Percentiles rank a stretch among this genome's conserved stretches.
These are phyloP conservation scores for Astraeus odoratus DNA, from an alignment of 768 basidiomycete genomes.

Conservation along the genomic window DNA sequence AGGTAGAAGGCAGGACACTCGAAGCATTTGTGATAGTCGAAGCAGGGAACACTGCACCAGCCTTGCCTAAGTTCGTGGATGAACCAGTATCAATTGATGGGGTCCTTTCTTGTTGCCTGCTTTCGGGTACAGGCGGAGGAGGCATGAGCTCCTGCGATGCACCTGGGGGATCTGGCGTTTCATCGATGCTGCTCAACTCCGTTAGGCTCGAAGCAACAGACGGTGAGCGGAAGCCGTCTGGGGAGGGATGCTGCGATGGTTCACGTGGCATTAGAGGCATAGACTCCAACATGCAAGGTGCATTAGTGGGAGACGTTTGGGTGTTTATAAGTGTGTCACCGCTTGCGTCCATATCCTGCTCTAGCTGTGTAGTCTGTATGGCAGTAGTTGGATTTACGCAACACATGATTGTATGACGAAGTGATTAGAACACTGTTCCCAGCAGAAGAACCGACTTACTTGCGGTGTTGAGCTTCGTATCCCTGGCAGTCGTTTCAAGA, in stretches of 20 bases:
- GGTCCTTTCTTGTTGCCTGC: neutral
- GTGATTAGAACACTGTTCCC: neutral
- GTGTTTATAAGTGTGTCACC: neutral
- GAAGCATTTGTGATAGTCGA: neutral
- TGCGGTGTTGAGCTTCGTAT: conserved; percentile 11
- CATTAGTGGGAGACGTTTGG: neutral
- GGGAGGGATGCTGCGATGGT: conserved; percentile 1
- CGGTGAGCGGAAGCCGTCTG: neutral
- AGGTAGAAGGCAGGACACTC: neutral
- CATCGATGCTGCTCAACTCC: neutral
- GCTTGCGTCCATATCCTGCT: neutral
- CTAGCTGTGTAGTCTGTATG: neutral
- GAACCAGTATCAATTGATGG: neutral
- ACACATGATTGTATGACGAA: neutral
- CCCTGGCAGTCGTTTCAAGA: conserved; percentile 4
- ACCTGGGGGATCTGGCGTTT: neutral
- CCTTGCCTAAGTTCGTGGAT: neutral
- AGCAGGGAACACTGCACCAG: neutral
- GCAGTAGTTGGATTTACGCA: neutral
- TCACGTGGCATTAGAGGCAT: neutral
- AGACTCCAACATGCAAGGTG: neutral
- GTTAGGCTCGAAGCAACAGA: neutral
- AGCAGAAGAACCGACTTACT: conserved; percentile 11
- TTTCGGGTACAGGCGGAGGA: neutral
- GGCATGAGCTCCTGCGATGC: conserved; percentile 1